Percentiles rank a stretch among this genome's conserved stretches.
Evolutionary conservation across 495 filamentous ascomycete species (phyloP).

Genomic region (Podospora tetraspora): DNA sequence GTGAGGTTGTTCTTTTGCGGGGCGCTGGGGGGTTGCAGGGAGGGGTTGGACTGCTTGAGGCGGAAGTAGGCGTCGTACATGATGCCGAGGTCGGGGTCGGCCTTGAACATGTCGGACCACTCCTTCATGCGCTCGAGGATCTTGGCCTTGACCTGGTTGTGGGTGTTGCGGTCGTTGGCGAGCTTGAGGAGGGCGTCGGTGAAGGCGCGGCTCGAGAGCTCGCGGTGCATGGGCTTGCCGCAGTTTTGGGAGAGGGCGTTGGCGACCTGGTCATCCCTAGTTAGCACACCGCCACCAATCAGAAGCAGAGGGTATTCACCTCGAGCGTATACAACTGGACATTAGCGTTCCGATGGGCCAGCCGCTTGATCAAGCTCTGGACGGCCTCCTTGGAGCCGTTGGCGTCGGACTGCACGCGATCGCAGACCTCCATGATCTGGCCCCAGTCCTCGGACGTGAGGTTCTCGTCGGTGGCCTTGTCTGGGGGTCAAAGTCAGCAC

Average conservation of each 20-base stretch:
- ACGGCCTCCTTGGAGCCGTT: conserved; percentile 84
- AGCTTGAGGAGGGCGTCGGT: conserved; percentile 90
- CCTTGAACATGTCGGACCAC: conserved; percentile 91
- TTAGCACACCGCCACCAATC: background rate
- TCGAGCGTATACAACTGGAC: conserved; percentile 98
- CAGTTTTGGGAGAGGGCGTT: conserved; percentile 96
- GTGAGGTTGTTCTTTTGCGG: conserved; percentile 89
- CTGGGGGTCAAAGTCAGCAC: conserved; percentile 40
- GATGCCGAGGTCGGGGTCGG: conserved; percentile 87
- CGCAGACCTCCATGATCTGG: conserved; percentile 96
- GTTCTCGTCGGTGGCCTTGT: conserved; percentile 98
- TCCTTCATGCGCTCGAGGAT: conserved; percentile 94
- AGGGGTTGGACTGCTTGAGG: conserved; percentile 80
- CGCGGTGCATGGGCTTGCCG: conserved; percentile 82
- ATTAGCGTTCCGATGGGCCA: conserved; percentile 96
- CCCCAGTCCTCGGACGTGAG: conserved; percentile 98
- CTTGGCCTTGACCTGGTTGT: conserved; percentile 93
- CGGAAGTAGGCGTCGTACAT: conserved; percentile 95
- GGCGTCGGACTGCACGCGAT: conserved; percentile 62
- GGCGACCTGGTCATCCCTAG: conserved; percentile 53
- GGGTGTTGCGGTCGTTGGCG: conserved; percentile 90
- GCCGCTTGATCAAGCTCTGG: conserved; percentile 87
- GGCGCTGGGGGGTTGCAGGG: conserved; percentile 84
- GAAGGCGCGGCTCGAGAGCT: conserved; percentile 89
- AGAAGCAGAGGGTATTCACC: conserved; percentile 42